These are phyloP conservation scores for Xylaria longipes DNA, from an alignment of 495 filamentous ascomycete species.

Conservation along the genomic window DNA sequence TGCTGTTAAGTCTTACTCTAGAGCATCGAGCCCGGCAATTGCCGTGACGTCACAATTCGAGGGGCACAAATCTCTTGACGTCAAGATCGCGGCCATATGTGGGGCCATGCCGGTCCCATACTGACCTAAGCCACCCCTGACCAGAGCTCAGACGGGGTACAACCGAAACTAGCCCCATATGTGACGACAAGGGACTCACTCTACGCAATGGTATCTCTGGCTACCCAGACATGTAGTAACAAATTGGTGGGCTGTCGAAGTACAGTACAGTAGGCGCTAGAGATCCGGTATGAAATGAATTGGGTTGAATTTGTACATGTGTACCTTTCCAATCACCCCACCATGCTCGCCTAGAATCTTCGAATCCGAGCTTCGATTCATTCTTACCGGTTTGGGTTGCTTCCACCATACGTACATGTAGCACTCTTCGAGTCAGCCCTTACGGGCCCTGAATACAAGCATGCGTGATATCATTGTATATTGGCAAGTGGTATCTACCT, in stretches of 20 bases:
- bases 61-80: constrained; percentile 6
- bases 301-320: background rate
- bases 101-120: background rate
- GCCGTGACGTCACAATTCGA: constrained; percentile 19
- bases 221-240: background rate
- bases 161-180: background rate
- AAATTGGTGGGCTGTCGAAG: background rate
- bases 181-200: background rate
- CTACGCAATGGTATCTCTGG: constrained; percentile 11
- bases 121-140: background rate
- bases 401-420: constrained; percentile 2
- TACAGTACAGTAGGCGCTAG: background rate
- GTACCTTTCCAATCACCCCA: background rate
- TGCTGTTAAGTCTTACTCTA: constrained; percentile 3
- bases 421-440: background rate
- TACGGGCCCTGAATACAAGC: background rate
- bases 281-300: background rate
- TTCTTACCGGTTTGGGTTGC: background rate
- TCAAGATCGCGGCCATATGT: constrained; percentile 12
- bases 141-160: background rate
- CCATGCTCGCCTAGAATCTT: background rate
- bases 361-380: background rate
- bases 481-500: constrained; percentile 27
- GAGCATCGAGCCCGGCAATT: constrained; percentile 24
- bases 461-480: constrained; percentile 16